A percentile compares a stretch with the other conserved stretches of the same genome.
Conservation (phyloP, 1,284 basidiomycete species). For the Austroboletus olivaceoglutinosus region DNA sequence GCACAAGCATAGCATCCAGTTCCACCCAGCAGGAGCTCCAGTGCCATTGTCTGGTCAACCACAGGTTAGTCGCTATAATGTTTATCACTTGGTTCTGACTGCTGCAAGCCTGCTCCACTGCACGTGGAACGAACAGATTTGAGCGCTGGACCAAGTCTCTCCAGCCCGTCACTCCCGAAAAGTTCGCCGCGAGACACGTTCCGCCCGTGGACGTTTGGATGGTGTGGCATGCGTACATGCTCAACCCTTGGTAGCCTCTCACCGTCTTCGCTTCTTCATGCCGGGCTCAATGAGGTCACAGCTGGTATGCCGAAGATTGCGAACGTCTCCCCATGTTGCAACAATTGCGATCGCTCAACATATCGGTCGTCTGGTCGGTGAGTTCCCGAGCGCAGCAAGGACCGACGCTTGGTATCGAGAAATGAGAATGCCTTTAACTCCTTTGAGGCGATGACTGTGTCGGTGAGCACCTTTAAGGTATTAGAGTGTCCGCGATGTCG, state of each 20-base stretch:
- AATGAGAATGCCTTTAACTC: slow-evolving; percentile 36
- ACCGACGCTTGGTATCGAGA: slow-evolving; percentile 27
- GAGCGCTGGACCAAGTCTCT: slow-evolving; percentile 34
- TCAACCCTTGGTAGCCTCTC: slow-evolving; percentile 36
- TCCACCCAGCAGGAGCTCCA: slow-evolving; percentile 80
- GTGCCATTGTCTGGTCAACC: slow-evolving; percentile 72
- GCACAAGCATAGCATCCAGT: slow-evolving; percentile 80
- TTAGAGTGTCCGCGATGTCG: slow-evolving; percentile 37
- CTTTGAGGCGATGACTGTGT: slow-evolving; percentile 32
- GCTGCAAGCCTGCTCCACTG: no score
- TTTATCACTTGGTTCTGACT: slow-evolving; percentile 34
- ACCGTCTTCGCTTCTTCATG: not conserved
- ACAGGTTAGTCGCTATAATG: slow-evolving; percentile 2
- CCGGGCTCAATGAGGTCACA: slow-evolving; percentile 11
- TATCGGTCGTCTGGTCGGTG: slow-evolving; percentile 23
- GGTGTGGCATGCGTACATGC: slow-evolving; percentile 48
- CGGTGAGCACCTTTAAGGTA: slow-evolving; percentile 17
- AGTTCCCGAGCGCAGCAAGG: slow-evolving; percentile 23
- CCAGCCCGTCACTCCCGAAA: slow-evolving; percentile 20
- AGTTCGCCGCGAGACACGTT: slow-evolving; percentile 31
- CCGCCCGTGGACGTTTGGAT: slow-evolving; percentile 47
- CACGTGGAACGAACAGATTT: slow-evolving; percentile 28
- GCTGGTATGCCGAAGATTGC: slow-evolving; percentile 42
- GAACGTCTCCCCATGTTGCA: slow-evolving; percentile 30
- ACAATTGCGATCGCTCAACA: slow-evolving; percentile 22